Conservation (phyloP, 1,284 basidiomycete species). For the Marasmius fiardii region DNA sequence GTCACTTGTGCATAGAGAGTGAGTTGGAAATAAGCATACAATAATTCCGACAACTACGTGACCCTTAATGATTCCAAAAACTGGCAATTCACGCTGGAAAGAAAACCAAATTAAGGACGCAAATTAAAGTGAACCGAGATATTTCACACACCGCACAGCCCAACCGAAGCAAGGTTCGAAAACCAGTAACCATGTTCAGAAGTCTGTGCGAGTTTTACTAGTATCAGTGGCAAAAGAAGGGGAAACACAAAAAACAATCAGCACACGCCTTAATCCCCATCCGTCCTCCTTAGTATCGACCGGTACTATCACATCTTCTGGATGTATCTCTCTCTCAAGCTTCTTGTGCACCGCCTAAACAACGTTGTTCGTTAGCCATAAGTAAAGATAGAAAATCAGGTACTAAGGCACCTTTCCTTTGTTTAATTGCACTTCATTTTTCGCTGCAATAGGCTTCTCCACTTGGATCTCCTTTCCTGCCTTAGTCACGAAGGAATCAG, state of each 20-base stretch:
- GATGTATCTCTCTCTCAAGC: constrained; percentile 73
- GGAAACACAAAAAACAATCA: neutral
- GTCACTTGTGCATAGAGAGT: neutral
- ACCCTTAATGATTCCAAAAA: constrained; percentile 62
- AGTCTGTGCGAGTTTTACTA: constrained; percentile 34
- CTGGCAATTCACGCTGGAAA: constrained; percentile 68
- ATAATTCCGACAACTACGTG: constrained; percentile 63
- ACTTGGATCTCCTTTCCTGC: constrained; percentile 69
- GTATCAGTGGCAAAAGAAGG: neutral
- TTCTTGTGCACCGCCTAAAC: constrained; percentile 71
- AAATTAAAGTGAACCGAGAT: neutral
- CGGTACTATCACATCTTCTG: constrained; percentile 52
- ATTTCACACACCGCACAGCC: constrained; percentile 46
- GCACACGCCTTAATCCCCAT: constrained; percentile 63
- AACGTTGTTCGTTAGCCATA: constrained; percentile 7
- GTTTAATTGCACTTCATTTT: constrained; percentile 57
- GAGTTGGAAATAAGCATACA: constrained; percentile 32
- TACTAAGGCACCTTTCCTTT: constrained; percentile 51
- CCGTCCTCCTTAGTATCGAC: constrained; percentile 58
- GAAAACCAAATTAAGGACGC: neutral
- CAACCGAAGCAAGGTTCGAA: constrained; percentile 4
- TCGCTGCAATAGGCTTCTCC: constrained; percentile 50
- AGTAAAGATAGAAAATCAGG: constrained; percentile 5
- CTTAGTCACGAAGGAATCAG: constrained; percentile 55
- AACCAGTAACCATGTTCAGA: constrained; percentile 53